These are phyloP conservation scores for Fraxinus paxiana DNA, from an alignment of 305 asterid species.

Conservation along the genomic window DNA sequence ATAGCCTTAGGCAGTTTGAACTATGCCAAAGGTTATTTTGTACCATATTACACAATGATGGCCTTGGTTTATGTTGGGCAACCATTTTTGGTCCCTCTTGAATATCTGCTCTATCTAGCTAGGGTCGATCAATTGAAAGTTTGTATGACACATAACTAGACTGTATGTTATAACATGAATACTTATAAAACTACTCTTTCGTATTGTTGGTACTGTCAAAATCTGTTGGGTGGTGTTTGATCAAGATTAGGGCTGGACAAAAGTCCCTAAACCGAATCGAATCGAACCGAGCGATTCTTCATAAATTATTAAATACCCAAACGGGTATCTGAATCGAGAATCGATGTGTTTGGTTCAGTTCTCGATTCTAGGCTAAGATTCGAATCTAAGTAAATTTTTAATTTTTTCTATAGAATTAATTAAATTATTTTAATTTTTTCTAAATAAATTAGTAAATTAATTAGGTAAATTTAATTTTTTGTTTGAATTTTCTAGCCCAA, in stretches of 20 bases:
- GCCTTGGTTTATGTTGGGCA: constrained; percentile 24
- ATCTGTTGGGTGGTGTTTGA: neutral
- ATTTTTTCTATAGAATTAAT: no score
- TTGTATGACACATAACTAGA: constrained; percentile 28
- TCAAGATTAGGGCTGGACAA: neutral
- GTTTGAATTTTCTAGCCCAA: no score
- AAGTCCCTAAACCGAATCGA: no score
- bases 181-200: constrained; percentile 24
- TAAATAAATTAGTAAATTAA: no score
- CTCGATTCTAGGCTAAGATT: no score
- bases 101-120: constrained; percentile 29
- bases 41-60: constrained; percentile 29
- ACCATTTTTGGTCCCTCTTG: constrained; percentile 17
- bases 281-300: no score
- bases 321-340: no score
- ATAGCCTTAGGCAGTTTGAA: neutral
- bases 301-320: no score
- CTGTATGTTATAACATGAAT: constrained; percentile 36
- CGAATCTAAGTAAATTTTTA: no score
- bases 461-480: no score
- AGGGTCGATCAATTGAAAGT: constrained; percentile 25
- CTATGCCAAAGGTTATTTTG: constrained; percentile 26
- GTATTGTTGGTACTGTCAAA: constrained; percentile 10
- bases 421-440: no score
- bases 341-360: no score